These are phyloP conservation scores for Rhododendron molle DNA, from an alignment of 148 eudicot species.

Conservation along the genomic window DNA sequence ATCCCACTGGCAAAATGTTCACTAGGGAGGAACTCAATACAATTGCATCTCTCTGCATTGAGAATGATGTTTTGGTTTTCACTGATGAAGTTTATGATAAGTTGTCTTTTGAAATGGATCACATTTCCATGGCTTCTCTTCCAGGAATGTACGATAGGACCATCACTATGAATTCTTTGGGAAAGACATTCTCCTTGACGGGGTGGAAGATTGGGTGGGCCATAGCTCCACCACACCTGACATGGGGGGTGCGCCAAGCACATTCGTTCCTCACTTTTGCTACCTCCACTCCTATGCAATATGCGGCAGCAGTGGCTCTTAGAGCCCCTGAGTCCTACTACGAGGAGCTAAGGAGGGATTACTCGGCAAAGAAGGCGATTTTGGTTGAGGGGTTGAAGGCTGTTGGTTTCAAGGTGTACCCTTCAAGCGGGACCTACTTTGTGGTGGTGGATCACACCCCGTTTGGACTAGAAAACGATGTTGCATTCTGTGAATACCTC, in stretches of 20 bases:
- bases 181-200: slow-evolving; percentile 92
- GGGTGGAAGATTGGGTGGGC: slow-evolving; percentile 99
- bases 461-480: slow-evolving; percentile 72
- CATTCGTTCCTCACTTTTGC: slow-evolving; percentile 91
- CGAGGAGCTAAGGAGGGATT: slow-evolving; percentile 66
- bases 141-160: slow-evolving; percentile 96
- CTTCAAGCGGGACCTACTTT: slow-evolving; percentile 96
- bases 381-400: slow-evolving; percentile 74
- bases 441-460: slow-evolving; percentile 94
- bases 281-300: slow-evolving; percentile 94
- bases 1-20: slow-evolving; percentile 98
- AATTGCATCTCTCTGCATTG: slow-evolving; percentile 81
- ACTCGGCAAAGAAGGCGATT: slow-evolving; percentile 65
- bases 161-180: slow-evolving; percentile 82
- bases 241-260: slow-evolving; percentile 92
- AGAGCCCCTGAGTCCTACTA: slow-evolving; percentile 79
- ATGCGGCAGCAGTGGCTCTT: slow-evolving; percentile 77
- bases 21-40: slow-evolving; percentile 64
- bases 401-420: slow-evolving; percentile 80
- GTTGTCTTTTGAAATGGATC: slow-evolving; percentile 93
- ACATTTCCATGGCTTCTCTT: slow-evolving; percentile 90
- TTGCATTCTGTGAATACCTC: slow-evolving; percentile 84
- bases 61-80: slow-evolving; percentile 87
- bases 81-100: slow-evolving; percentile 94
- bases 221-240: slow-evolving; percentile 83